Evolutionary conservation across 306 rosid species (phyloP), one percentile per base, ranked within the genome.

Genomic region (Cucurbita argyrosperma): DNA sequence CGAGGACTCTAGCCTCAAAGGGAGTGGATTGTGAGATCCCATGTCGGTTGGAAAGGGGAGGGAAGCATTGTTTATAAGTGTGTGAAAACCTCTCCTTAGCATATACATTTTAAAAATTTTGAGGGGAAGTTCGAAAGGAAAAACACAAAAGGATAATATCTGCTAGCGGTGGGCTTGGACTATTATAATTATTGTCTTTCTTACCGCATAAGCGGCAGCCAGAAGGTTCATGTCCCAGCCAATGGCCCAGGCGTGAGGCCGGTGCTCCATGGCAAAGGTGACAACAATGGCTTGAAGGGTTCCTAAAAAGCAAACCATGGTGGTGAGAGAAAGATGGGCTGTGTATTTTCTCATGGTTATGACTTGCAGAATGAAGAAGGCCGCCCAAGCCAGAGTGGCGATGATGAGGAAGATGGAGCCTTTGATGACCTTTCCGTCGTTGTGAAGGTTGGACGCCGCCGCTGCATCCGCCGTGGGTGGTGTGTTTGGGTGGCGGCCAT

Each of bases 121-220:
- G 35, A 30, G 4, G 4, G 35, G 35, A 30, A 30, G 35, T 30
- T 0, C 35, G 0, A 30, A 30, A 30, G 35, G 4, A 0, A 3
- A 30, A 30, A 2, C 0, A 30, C 0, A 30, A 30, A 30, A 2
- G 0, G 35, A 30, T 0, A 30, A 26, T 26, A 26, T 26, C 30
- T 26, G 1, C 23, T 21, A 1, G 2, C 2, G 23, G 30, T 1
- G 3, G 4, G 35, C 4, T 30, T 30, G 35, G 4, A 3, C 3
- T 30, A 0, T 30, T 30, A 30, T 0, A 30, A 30, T 50, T 14
- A 49, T 13, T 5, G 8, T 50, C 18, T 14, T 14, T 37, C 81
- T 78, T 86, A 90, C 98, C 26, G 96, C 92, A 67, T 94, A 94
- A 56, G 97, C 98, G 6, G 97, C 97, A 10, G 98, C 98, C 5